Evolutionary conservation across 176 grass and related monocot species (phyloP).

Genomic region (Eragrostis curvula): DNA sequence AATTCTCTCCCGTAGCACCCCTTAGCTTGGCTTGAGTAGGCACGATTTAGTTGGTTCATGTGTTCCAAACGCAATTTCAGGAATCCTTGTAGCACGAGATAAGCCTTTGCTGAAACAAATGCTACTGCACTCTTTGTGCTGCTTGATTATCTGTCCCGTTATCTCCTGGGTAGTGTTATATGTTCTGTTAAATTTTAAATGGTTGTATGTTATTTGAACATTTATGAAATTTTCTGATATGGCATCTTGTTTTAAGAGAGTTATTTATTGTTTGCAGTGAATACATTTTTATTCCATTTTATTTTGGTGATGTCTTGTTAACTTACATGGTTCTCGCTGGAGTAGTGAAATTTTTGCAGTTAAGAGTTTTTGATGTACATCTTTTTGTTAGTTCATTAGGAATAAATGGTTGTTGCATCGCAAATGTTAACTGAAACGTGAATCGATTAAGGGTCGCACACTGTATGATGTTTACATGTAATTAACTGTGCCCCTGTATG

Average conservation of each 20-base stretch:
- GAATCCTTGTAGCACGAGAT: neutral
- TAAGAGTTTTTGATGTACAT: neutral
- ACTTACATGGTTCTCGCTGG: neutral
- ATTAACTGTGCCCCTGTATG: neutral
- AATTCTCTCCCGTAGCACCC: neutral
- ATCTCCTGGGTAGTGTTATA: neutral
- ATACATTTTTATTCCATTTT: neutral
- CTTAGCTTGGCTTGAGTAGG: neutral
- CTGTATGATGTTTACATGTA: neutral
- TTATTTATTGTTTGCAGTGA: neutral
- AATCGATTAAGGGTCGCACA: neutral
- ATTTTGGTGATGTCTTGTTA: neutral
- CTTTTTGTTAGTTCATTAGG: neutral
- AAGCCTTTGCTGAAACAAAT: neutral
- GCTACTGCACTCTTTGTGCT: neutral
- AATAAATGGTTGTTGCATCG: neutral
- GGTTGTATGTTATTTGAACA: neutral
- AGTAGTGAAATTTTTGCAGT: neutral
- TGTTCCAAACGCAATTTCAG: slow-evolving; percentile 9
- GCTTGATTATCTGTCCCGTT: neutral
- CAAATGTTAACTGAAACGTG: neutral
- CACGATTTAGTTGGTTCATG: slow-evolving; percentile 11
- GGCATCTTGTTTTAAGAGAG: neutral
- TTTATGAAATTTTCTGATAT: neutral
- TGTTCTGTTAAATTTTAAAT: slow-evolving; percentile 16